Evolutionary conservation across 2,329 filamentous ascomycete genomes (phyloP), one percentile per base, ranked within the genome.

Genomic region (Phyllosticta citriasiana): DNA sequence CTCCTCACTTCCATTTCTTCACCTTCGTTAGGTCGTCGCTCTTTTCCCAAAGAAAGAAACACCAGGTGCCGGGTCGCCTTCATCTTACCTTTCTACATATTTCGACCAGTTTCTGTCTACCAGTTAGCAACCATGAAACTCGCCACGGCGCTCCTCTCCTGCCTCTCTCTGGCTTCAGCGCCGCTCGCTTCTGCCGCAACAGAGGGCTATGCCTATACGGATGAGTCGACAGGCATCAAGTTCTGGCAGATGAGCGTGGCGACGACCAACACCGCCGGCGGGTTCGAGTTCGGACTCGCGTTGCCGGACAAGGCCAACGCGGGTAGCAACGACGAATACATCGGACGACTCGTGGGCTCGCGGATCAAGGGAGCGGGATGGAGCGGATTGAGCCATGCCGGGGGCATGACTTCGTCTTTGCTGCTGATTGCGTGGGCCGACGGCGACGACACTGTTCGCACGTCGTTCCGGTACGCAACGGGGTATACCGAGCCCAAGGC

Each of bases 401-500:
- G 71, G 53, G 68, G 67, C n/a, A 74, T 74, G 72, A 65, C 70
- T 52, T 68, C 70, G 53, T 59, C 68, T 2, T 70, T 74, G 30
- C 66, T 74, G 35, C 67, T 74, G 12, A 67, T 73, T 8, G 68
- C 70, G 12, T 74, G 67, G 66, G 67, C 68, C 26, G 66, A 70
- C 30, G 66, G 63, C 22, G 61, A 66, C 25, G 33, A 40, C 10
- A 59, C 55, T 0, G 67, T 74, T 50, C 67, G 70, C 64, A 72
- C 72, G 2, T 67, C 65, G 50, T 74, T 74, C 58, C 65, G 66
- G 14, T 72, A 59, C 27, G 69, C 71, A 0, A 64, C 62, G 57
- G 84, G 83, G 55, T 88, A 88, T 68, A 76, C 78, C 26, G 75
- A 78, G 63, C 86, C 86, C 0, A 77, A 77, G 0, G 67, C 80